phyloP scores from a whole-genome alignment of 169 alveolate genomes.

The Pseudocohnilembus persalinus region DNA sequence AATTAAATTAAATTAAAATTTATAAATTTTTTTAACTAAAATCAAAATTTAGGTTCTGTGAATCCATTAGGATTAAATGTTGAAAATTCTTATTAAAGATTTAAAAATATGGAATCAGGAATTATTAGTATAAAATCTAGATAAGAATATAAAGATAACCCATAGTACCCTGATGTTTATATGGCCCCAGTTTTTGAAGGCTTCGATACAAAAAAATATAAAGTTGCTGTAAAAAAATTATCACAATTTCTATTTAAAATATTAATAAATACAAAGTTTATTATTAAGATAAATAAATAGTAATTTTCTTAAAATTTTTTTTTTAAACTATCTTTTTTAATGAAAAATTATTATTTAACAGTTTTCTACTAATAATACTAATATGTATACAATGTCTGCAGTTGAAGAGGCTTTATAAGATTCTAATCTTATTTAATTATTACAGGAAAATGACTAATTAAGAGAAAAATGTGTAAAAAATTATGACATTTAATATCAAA shows the following conservation, averaged over 20 bases:
- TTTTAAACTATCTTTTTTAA: no score
- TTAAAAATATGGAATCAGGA: conserved; percentile 23
- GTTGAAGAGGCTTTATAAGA: conserved; percentile 40
- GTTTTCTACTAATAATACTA: conserved; percentile 27
- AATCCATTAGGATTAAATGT: conserved; percentile 29
- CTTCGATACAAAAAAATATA: conserved; percentile 11
- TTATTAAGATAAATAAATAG: no score
- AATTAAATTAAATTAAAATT: no score
- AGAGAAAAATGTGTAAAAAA: not conserved
- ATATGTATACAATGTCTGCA: conserved; percentile 41
- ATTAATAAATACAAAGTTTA: no score
- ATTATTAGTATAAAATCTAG: conserved; percentile 12
- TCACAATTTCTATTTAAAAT: not conserved
- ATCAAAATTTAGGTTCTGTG: conserved; percentile 17
- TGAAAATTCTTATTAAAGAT: conserved; percentile 12
- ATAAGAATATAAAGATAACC: not conserved
- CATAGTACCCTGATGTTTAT: conserved; percentile 31
- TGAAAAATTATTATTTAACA: no score
- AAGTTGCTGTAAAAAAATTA: conserved; percentile 2
- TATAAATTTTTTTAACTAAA: no score
- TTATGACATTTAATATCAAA: no score
- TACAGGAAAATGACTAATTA: conserved; percentile 23
- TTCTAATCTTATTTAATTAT: not conserved
- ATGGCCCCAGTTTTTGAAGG: conserved; percentile 29
- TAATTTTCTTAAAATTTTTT: no score